A percentile compares a stretch with the other conserved stretches of the same genome.
These are phyloP conservation scores for Liriodendron chinense DNA, from an alignment of 164 flowering plant species.

Conservation along the genomic window DNA sequence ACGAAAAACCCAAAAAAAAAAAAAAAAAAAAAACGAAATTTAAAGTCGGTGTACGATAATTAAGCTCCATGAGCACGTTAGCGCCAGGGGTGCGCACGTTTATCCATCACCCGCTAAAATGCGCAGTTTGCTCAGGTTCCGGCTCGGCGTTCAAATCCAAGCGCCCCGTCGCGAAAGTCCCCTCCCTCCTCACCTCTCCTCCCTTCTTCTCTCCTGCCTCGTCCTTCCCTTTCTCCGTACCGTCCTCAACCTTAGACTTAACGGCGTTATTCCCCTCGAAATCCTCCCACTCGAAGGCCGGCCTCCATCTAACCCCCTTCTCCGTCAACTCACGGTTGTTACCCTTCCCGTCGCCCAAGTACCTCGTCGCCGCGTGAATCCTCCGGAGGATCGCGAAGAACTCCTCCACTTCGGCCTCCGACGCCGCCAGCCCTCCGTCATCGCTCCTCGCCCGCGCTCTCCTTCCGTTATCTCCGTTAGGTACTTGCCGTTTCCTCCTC, in stretches of 20 bases:
- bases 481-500: slow-evolving; percentile 15
- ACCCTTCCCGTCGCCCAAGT: slow-evolving; percentile 24
- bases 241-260: not conserved
- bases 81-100: not conserved
- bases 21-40: not conserved
- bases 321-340: not conserved
- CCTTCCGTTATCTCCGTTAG: slow-evolving; percentile 10
- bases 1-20: not conserved
- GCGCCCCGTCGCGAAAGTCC: not conserved
- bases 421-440: slow-evolving; percentile 6
- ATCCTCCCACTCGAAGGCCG: slow-evolving; percentile 23
- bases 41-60: too few relatives aligned
- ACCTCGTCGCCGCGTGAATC: slow-evolving; percentile 35
- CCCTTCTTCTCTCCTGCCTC: not conserved
- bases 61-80: not conserved
- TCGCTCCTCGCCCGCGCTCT: slow-evolving; percentile 1
- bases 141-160: slow-evolving; percentile 36
- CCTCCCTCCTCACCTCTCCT: not conserved
- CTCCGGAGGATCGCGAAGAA: slow-evolving; percentile 47
- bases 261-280: slow-evolving; percentile 4
- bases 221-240: not conserved
- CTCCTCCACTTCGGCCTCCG: slow-evolving; percentile 55
- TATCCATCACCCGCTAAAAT: not conserved
- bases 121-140: not conserved
- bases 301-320: slow-evolving; percentile 18